Base-by-base conservation (phyloP, 2,329 filamentous ascomycete species). In the Cladosporium sp. region DNA sequence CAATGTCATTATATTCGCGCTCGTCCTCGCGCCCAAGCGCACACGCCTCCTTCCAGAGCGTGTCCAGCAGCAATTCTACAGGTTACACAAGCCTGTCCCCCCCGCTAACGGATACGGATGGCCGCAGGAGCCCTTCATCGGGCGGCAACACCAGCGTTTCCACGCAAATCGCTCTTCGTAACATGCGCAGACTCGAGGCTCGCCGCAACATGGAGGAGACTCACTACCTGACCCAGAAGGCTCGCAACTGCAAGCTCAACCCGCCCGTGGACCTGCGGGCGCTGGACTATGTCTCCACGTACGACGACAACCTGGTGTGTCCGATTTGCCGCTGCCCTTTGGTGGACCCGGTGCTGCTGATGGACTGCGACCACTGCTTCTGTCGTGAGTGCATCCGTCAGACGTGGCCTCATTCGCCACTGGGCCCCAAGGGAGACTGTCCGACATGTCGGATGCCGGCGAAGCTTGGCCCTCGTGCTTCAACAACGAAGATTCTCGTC, bases 291-390 rank as follows among this genome's bases (percentile, higher is more conserved):
- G 80, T 86, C 65, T 77, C 80, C 59, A 74, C 77, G 30, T 84
- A 84, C 72, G 86, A 89, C 73, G 80, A 80, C 67, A 87, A 89
- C 71, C 80, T 89, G 59, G 84, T 87, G 78, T 89, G 87, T 72
- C 82, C 86, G 18, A 89, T 89, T 68, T 89, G 87, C 75, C 85
- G 86, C 72, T 85, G 84, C 67, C 85, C 87, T 8, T 88, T 88
- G 70, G 82, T 88, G 63, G 78, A 82, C 61, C 86, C 87, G 1
- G 81, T 87, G 53, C 79, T 76, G 4, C 75, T 85, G 69, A 77
- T 87, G 57, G 80, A 84, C 68, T 89, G 87, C 76, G 85, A 88
- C 68, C 87, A 89, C 76, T 84, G 85, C 68, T 89, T 89, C 77
- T 89, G 87, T 76, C 78, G 81, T 63, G 81, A 83, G 26, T 89